Evolutionary conservation across 805 yeast species (phyloP).

Genomic region (Grigorovia humatica): DNA sequence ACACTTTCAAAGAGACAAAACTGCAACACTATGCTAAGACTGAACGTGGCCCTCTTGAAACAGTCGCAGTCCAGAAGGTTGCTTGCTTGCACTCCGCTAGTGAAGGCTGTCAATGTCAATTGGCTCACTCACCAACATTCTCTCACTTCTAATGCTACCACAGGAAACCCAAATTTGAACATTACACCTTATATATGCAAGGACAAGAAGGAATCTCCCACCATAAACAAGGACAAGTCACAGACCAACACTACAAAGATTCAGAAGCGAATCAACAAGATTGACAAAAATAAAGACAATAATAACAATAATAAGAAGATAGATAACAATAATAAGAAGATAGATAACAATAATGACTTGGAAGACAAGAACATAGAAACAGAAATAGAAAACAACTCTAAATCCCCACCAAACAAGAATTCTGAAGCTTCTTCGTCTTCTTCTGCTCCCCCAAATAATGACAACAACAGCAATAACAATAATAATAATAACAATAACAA

Average conservation of each 20-base stretch:
- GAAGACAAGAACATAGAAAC: constrained; percentile 1
- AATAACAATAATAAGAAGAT: background rate
- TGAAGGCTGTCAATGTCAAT: background rate
- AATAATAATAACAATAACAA: constrained; percentile 14
- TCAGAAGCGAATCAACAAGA: background rate
- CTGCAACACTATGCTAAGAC: background rate
- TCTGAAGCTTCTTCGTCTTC: background rate
- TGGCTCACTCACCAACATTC: background rate
- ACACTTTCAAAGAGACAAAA: too few relatives aligned
- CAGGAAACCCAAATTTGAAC: too few relatives aligned
- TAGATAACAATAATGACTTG: background rate
- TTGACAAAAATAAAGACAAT: constrained; percentile 1
- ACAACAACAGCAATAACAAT: constrained; percentile 22
- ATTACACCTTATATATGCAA: too few relatives aligned
- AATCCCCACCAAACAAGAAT: background rate
- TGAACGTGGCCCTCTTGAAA: background rate
- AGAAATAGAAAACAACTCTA: background rate
- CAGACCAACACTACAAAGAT: background rate
- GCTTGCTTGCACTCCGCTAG: background rate
- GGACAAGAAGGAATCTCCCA: background rate
- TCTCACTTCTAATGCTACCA: background rate
- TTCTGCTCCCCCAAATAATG: constrained; percentile 7
- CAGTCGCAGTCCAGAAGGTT: background rate
- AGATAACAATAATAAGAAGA: background rate
- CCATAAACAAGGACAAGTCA: background rate